phyloP scores from a whole-genome alignment of 1,284 basidiomycete species.

The Mycosarcoma maydis region DNA sequence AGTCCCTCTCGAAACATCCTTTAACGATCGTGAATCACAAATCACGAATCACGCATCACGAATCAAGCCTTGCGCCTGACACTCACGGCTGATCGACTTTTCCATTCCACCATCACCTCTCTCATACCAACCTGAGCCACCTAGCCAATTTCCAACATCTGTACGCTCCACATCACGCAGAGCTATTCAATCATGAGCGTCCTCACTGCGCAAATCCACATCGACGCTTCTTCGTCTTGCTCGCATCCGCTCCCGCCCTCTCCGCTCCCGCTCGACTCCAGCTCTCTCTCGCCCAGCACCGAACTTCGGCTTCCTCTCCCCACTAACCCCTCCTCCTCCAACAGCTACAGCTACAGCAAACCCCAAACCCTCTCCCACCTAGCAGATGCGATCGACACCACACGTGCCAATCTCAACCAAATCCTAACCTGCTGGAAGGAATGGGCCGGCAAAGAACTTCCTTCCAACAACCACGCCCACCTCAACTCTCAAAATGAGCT shows the following conservation, averaged over 20 bases:
- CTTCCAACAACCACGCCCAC: background rate
- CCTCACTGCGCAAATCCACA: slow-evolving; percentile 25
- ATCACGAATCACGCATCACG: too few species aligned
- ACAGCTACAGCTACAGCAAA: too few species aligned
- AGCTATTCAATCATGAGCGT: too few species aligned
- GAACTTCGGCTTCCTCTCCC: slow-evolving; percentile 14
- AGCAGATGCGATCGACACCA: slow-evolving; percentile 28
- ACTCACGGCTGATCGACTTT: too few species aligned
- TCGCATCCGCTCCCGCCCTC: slow-evolving; percentile 17
- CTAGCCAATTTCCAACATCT: too few species aligned
- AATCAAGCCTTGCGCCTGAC: too few species aligned
- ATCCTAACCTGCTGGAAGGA: slow-evolving; percentile 40
- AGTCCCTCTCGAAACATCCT: too few species aligned
- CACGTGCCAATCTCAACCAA: slow-evolving; percentile 23
- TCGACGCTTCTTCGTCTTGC: slow-evolving; percentile 11
- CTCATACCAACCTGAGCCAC: too few species aligned
- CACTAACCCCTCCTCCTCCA: background rate
- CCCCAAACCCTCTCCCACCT: slow-evolving; percentile 17
- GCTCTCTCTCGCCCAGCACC: slow-evolving; percentile 21
- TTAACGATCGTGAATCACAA: too few species aligned
- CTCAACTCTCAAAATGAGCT: background rate
- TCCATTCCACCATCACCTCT: background rate
- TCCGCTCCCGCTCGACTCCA: background rate
- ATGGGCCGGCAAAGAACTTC: slow-evolving; percentile 36
- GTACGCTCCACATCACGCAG: too few species aligned